Conservation (phyloP, 345 rosid species). For the Citrus hindsii region DNA sequence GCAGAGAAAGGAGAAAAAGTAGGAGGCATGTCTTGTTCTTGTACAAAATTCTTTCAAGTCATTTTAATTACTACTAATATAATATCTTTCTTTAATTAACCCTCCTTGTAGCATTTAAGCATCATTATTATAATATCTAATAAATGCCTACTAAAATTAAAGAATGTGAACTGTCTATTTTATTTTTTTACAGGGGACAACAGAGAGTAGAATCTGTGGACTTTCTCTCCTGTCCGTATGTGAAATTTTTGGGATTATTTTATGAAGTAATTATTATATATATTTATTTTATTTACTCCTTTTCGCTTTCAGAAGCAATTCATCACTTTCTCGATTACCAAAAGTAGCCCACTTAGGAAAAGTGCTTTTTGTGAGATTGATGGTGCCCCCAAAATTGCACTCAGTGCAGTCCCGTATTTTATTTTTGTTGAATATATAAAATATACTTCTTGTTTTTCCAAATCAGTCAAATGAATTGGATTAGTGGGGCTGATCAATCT, state of each 20-base stretch:
- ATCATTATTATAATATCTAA: not conserved
- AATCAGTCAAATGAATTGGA: not conserved
- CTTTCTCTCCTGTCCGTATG: not conserved
- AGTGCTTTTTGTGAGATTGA: not conserved
- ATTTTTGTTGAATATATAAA: too few relatives aligned
- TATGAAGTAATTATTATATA: not conserved
- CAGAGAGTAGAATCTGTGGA: not conserved
- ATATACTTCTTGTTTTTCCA: too few relatives aligned
- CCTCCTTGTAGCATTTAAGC: not conserved
- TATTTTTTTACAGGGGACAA: not conserved
- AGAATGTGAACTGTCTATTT: not conserved
- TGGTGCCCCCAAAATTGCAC: not conserved
- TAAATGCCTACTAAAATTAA: too few relatives aligned
- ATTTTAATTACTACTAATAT: not conserved
- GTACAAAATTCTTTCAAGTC: not conserved
- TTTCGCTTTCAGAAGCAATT: not conserved
- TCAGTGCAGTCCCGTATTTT: not conserved
- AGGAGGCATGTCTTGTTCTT: not conserved
- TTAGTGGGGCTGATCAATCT: not conserved
- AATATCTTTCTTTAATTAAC: not conserved
- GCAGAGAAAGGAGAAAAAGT: not conserved
- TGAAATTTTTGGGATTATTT: not conserved
- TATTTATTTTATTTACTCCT: not conserved
- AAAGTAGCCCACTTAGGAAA: not conserved
- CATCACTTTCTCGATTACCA: not conserved